Base-by-base conservation (phyloP, 2,329 filamentous ascomycete species). In the Chalaropsis ovoidea region DNA sequence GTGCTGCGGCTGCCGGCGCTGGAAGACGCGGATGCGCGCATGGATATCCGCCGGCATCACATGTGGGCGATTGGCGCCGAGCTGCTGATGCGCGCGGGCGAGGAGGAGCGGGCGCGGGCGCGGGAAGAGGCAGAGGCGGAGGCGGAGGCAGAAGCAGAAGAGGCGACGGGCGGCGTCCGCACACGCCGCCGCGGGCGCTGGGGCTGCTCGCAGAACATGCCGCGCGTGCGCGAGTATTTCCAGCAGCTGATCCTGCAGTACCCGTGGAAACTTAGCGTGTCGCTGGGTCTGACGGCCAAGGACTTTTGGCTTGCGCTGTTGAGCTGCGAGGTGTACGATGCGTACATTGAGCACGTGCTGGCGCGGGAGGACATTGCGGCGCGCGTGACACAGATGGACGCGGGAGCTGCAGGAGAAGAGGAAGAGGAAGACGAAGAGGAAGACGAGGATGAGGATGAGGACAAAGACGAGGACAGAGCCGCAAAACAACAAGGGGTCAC, bases 41-140 rank as follows among this genome's bases (percentile, higher is more conserved):
- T 6, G 39, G 90, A 96, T 72, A 74, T 93, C 61, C 82, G 90
- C 47, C 78, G 78, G 22, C 81, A 86, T 71, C 82, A 84, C 43
- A 81, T 88, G 69, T 96, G 92, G 93, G 86, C 86, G 15, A 81
- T 96, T 56, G 91, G 90, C 0, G 90, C 89, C 1, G 92, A 96
- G 75, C 83, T 96, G 22, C 76, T 96, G 65, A 84, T 95, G 76
- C 82, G 87, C 19, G 64, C 24, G 19, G 66, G 65, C 31, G 66
- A 69, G 42, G 61, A 47, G 42, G 45, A 49, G 27, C 61, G 42
- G 11, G 39, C 24, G 11, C n/a, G 22, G 43, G 24, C 61, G 27
- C 61, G 24, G n/a, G 19, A 24, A 6, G 41, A 35, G 43, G 15
- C 42, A 13, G 17, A 35, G 27, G 15, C 24, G 31, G 45, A 24